These are phyloP conservation scores for Penicillium crustosum DNA, from an alignment of 2,329 filamentous ascomycete genomes.

Conservation along the genomic window DNA sequence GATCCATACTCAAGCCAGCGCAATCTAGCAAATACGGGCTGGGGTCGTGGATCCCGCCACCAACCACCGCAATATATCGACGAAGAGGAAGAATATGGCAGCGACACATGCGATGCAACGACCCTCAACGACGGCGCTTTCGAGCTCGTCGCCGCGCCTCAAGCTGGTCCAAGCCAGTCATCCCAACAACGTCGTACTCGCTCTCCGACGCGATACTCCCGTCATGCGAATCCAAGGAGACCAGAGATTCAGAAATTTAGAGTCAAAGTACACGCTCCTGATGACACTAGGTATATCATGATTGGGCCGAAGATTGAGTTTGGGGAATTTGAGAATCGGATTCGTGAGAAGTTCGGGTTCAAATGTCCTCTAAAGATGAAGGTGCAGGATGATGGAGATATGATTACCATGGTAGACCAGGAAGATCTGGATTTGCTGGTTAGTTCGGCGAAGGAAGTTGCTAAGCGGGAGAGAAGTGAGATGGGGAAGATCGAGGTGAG, in stretches of 20 bases:
- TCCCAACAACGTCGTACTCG: constrained; percentile 36
- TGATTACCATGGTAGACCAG: constrained; percentile 96
- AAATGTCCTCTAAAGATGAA: constrained; percentile 67
- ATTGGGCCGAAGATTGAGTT: constrained; percentile 72
- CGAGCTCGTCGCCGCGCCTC: constrained; percentile 67
- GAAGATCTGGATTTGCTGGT: constrained; percentile 92
- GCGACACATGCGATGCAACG: constrained; percentile 65
- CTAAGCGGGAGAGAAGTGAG: constrained; percentile 71
- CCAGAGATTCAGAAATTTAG: constrained; percentile 75
- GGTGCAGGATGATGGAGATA: constrained; percentile 87
- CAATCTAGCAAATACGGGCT: constrained; percentile 42
- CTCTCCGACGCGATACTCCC: constrained; percentile 28
- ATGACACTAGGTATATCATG: constrained; percentile 92
- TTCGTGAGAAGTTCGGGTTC: constrained; percentile 84
- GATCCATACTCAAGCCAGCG: constrained; percentile 66
- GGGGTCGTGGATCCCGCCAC: constrained; percentile 34
- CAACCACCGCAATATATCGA: constrained; percentile 67
- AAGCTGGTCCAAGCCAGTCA: constrained; percentile 22
- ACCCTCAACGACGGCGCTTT: constrained; percentile 76
- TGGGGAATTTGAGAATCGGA: constrained; percentile 71
- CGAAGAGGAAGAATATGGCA: constrained; percentile 76
- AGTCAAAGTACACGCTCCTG: constrained; percentile 82
- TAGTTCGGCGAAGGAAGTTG: constrained; percentile 64
- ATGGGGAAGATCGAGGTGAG: constrained; percentile 95
- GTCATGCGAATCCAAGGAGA: constrained; percentile 38